phyloP scores from a whole-genome alignment of 305 asterid species.

The Fraxinus ornus region DNA sequence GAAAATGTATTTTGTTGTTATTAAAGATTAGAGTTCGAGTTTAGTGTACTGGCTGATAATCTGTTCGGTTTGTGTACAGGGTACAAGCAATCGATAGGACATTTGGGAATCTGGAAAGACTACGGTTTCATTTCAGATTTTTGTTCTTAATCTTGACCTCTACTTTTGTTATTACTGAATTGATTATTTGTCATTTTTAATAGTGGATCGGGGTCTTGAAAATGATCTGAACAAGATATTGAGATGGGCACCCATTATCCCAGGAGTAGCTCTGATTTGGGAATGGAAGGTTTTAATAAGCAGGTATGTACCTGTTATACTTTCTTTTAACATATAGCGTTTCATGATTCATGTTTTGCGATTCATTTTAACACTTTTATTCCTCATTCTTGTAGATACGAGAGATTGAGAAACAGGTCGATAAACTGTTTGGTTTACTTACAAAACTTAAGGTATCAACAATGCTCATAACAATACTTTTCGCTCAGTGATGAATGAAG shows the following conservation, averaged over 20 bases:
- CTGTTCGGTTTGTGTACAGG: slow-evolving; percentile 30
- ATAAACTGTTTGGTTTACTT: slow-evolving; percentile 54
- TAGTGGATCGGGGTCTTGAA: slow-evolving; percentile 21
- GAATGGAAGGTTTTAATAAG: slow-evolving; percentile 67
- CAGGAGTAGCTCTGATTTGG: slow-evolving; percentile 62
- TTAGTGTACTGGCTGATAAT: slow-evolving; percentile 20
- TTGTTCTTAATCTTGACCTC: slow-evolving; percentile 14
- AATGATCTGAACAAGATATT: slow-evolving; percentile 41
- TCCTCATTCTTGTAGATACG: slow-evolving; percentile 45
- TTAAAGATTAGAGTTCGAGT: slow-evolving; percentile 26
- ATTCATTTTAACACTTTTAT: not conserved
- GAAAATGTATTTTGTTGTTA: slow-evolving; percentile 14
- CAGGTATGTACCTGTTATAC: slow-evolving; percentile 39
- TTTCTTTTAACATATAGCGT: not conserved
- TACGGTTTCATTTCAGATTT: slow-evolving; percentile 13
- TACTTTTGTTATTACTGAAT: slow-evolving; percentile 13
- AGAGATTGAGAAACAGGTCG: slow-evolving; percentile 75
- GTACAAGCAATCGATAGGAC: slow-evolving; percentile 11
- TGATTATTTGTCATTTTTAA: slow-evolving; percentile 21
- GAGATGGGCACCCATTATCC: slow-evolving; percentile 67
- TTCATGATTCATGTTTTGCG: not conserved
- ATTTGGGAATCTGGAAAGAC: slow-evolving; percentile 7
- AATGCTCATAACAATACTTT: not conserved
- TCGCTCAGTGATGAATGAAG: slow-evolving; percentile 1
- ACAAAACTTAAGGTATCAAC: slow-evolving; percentile 66